These are phyloP conservation scores for Castanospermum australe DNA, from an alignment of 306 rosid genomes.

Conservation along the genomic window DNA sequence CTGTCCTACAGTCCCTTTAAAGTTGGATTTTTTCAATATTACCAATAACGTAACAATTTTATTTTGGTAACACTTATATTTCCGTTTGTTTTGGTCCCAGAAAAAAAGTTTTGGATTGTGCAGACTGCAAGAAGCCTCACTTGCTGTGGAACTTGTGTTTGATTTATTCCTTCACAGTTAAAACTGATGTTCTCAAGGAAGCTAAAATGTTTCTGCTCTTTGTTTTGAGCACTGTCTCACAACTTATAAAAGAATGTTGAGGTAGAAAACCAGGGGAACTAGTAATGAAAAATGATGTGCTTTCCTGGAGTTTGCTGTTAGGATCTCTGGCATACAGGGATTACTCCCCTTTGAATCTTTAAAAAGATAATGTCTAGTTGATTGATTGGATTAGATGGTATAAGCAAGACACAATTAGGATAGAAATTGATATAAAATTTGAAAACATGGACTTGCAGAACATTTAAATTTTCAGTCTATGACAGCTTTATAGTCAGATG, in stretches of 20 bases:
- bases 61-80: not conserved
- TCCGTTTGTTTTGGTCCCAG: not conserved
- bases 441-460: not conserved
- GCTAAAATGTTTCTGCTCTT: not conserved
- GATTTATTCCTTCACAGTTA: not conserved
- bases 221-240: not conserved
- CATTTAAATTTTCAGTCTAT: not conserved
- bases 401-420: constrained; percentile 4
- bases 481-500: constrained; percentile 12
- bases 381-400: constrained; percentile 7
- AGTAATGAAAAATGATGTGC: not conserved
- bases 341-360: not conserved
- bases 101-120: not conserved
- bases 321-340: constrained; percentile 1
- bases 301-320: not conserved
- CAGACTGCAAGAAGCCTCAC: not conserved
- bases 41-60: not conserved
- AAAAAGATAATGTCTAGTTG: not conserved
- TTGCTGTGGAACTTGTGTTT: constrained; percentile 18
- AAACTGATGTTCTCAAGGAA: constrained; percentile 4
- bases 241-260: not conserved
- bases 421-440: not conserved
- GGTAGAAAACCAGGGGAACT: constrained; percentile 9
- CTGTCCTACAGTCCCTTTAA: not conserved
- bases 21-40: not conserved